These are phyloP conservation scores for Vitis hybrid DNA, from an alignment of 177 flowering plant species.

Conservation along the genomic window DNA sequence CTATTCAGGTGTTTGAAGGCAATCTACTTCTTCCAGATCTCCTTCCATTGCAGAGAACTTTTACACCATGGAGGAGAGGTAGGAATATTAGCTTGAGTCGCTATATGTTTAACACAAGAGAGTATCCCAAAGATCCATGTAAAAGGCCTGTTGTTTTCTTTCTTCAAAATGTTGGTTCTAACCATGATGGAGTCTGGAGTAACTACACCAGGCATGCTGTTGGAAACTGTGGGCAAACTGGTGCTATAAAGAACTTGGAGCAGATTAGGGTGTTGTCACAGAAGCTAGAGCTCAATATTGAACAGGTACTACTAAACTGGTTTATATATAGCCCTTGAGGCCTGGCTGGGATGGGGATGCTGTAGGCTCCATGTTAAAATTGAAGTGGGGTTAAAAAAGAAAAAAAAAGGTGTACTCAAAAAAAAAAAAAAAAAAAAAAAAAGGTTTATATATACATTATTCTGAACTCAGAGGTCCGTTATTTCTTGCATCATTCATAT, in stretches of 20 bases:
- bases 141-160: constrained; percentile 56
- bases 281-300: constrained; percentile 39
- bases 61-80: constrained; percentile 68
- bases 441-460: background rate
- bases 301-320: constrained; percentile 43
- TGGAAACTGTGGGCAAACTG: constrained; percentile 34
- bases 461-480: background rate
- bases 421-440: too few species aligned
- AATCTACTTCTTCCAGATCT: constrained; percentile 63
- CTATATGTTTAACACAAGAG: constrained; percentile 67
- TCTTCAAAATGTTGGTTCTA: constrained; percentile 40
- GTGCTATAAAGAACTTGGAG: constrained; percentile 32
- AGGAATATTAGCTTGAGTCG: constrained; percentile 22
- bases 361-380: too few species aligned
- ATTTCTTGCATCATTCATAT: background rate
- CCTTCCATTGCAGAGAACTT: constrained; percentile 54
- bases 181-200: constrained; percentile 35
- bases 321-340: background rate
- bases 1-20: constrained; percentile 71
- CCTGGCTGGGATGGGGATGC: constrained; percentile 1
- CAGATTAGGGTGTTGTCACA: constrained; percentile 48
- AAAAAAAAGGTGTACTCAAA: too few species aligned
- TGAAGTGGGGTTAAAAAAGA: too few species aligned
- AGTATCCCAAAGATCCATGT: constrained; percentile 61
- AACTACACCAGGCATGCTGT: constrained; percentile 37